A percentile compares a stretch with the other conserved stretches of the same genome.
Evolutionary conservation across 1,284 basidiomycete species (phyloP).

Genomic region (Mrakiaceae sp.): DNA sequence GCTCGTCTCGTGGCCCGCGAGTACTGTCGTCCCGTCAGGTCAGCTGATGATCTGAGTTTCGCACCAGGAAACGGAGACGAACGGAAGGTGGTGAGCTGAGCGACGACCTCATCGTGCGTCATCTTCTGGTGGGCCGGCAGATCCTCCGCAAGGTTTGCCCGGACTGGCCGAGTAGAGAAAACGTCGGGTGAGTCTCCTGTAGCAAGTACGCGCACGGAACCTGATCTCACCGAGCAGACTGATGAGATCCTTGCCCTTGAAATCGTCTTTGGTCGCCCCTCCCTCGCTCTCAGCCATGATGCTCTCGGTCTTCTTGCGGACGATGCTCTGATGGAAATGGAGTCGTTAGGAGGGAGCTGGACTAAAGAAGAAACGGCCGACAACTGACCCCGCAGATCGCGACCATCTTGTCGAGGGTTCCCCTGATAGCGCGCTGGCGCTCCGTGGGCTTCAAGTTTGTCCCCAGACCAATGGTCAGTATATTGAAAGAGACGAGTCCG

Average conservation of each 20-base stretch:
- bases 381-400: constrained; percentile 42
- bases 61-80: constrained; percentile 17
- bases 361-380: background rate
- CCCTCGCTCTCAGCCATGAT: constrained; percentile 22
- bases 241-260: constrained; percentile 39
- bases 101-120: constrained; percentile 53
- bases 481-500: constrained; percentile 8
- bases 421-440: constrained; percentile 32
- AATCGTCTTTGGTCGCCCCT: constrained; percentile 23
- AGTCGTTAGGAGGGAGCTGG: background rate
- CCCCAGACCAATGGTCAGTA: background rate
- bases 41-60: background rate
- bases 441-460: constrained; percentile 23
- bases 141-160: constrained; percentile 48
- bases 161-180: constrained; percentile 36
- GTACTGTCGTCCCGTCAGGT: constrained; percentile 23
- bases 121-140: constrained; percentile 45
- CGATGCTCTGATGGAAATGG: constrained; percentile 29
- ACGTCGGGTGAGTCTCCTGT: too few relatives aligned
- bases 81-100: constrained; percentile 63
- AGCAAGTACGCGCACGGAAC: background rate
- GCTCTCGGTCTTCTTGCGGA: constrained; percentile 41
- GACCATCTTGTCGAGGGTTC: constrained; percentile 41
- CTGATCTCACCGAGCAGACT: constrained; percentile 44
- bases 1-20: constrained; percentile 63